These are phyloP conservation scores for Chalciporus chontae DNA, from an alignment of 768 basidiomycete genomes.

Conservation along the genomic window DNA sequence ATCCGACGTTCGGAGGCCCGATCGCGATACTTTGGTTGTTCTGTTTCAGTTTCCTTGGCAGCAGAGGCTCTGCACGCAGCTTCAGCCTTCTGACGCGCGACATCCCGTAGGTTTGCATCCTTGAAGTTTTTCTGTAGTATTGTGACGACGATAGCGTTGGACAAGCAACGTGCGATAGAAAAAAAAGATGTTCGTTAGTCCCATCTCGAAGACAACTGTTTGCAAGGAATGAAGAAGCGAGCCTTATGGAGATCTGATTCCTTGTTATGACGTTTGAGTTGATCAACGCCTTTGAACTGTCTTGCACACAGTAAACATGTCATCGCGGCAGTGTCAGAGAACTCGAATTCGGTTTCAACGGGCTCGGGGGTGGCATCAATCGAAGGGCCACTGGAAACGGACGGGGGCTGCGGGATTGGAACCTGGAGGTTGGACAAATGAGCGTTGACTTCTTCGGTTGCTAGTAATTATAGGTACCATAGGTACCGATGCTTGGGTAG, in stretches of 20 bases:
- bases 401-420: slow-evolving; percentile 10
- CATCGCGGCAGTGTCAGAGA: slow-evolving; percentile 67
- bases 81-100: slow-evolving; percentile 64
- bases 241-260: slow-evolving; percentile 97
- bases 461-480: slow-evolving; percentile 14
- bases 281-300: slow-evolving; percentile 86
- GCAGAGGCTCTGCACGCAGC: slow-evolving; percentile 38
- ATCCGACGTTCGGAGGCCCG: slow-evolving; percentile 89
- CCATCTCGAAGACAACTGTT: slow-evolving; percentile 18
- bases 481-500: slow-evolving; percentile 21
- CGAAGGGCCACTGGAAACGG: slow-evolving; percentile 17
- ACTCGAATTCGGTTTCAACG: slow-evolving; percentile 71
- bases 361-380: slow-evolving; percentile 37
- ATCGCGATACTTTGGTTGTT: slow-evolving; percentile 88
- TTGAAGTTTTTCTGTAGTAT: slow-evolving; percentile 76
- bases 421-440: slow-evolving; percentile 7
- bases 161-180: slow-evolving; percentile 7
- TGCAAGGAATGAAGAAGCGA: slow-evolving; percentile 39
- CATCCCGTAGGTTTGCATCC: slow-evolving; percentile 66
- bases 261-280: slow-evolving; percentile 84
- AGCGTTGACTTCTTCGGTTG: slow-evolving; percentile 5
- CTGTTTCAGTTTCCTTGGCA: slow-evolving; percentile 29
- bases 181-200: slow-evolving; percentile 32
- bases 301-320: slow-evolving; percentile 90
- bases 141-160: slow-evolving; percentile 5